A percentile compares a stretch with the other conserved stretches of the same genome.
Evolutionary conservation across 306 rosid genomes (phyloP).

Genomic region (Chamaecrista fasciculata): DNA sequence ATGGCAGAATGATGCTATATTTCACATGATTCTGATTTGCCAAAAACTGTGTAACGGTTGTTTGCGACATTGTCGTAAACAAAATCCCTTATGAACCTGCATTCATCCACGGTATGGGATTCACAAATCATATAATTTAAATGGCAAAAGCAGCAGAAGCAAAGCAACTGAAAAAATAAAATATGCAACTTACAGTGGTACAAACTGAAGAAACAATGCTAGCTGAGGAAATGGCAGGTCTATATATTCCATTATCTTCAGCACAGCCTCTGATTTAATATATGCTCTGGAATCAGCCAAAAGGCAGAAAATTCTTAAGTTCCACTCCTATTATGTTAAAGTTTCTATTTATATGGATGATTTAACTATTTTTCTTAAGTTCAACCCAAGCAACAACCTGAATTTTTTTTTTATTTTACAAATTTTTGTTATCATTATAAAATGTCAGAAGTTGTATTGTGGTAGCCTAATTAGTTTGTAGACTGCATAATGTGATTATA

Average conservation of each 20-base stretch:
- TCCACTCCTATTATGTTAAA: constrained; percentile 22
- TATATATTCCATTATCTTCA: constrained; percentile 87
- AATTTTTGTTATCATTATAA: too few relatives aligned
- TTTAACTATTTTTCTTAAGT: too few relatives aligned
- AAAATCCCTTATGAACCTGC: constrained; percentile 76
- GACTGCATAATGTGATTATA: too few relatives aligned
- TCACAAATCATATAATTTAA: constrained; percentile 13
- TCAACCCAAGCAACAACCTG: too few relatives aligned
- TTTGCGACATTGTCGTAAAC: constrained; percentile 86
- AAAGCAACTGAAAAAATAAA: constrained; percentile 1
- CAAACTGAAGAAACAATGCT: constrained; percentile 56
- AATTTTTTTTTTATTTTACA: too few relatives aligned
- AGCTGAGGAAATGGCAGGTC: constrained; percentile 89
- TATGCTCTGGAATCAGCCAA: constrained; percentile 63
- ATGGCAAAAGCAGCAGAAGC: not conserved
- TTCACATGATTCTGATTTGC: constrained; percentile 87
- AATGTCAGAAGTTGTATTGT: too few relatives aligned
- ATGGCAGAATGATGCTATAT: constrained; percentile 38
- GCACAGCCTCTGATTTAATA: constrained; percentile 83
- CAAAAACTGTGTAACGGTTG: constrained; percentile 81
- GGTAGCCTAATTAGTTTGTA: too few relatives aligned
- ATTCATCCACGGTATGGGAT: constrained; percentile 17
- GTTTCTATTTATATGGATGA: too few relatives aligned
- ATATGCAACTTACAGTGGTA: constrained; percentile 77
- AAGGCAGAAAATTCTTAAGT: constrained; percentile 17